Evolutionary conservation across 257 asterid genomes (phyloP).

Genomic region (Solanum boliviense): DNA sequence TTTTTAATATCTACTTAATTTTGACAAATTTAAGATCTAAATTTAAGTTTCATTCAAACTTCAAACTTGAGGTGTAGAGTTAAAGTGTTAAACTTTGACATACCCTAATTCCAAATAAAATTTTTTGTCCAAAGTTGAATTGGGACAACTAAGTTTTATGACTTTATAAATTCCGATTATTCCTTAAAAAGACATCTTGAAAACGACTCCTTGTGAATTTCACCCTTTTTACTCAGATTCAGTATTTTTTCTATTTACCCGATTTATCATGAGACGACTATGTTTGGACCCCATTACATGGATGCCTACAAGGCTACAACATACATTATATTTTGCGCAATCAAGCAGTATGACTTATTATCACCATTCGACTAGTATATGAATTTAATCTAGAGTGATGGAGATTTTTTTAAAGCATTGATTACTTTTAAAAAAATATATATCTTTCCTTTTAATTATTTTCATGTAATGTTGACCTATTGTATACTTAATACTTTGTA

Average conservation of each 20-base stretch:
- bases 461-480: not conserved
- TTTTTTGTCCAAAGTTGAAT: not conserved
- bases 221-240: not conserved
- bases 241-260: too few relatives aligned
- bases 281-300: not conserved
- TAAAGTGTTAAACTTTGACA: not conserved
- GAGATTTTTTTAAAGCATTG: not conserved
- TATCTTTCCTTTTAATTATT: not conserved
- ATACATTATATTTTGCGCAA: not conserved
- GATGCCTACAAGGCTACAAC: not conserved
- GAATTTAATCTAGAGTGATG: not conserved
- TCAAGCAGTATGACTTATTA: not conserved
- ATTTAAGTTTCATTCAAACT: too few relatives aligned
- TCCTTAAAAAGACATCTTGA: not conserved
- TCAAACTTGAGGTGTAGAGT: not conserved
- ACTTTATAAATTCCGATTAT: too few relatives aligned
- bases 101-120: too few relatives aligned
- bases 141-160: not conserved
- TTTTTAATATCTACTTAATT: not conserved
- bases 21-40: not conserved
- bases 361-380: not conserved
- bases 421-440: too few relatives aligned
- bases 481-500: not conserved
- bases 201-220: too few relatives aligned
- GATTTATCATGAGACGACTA: too few relatives aligned